Conservation (phyloP, 140 eudicot species). For the Stevia rebaudiana region DNA sequence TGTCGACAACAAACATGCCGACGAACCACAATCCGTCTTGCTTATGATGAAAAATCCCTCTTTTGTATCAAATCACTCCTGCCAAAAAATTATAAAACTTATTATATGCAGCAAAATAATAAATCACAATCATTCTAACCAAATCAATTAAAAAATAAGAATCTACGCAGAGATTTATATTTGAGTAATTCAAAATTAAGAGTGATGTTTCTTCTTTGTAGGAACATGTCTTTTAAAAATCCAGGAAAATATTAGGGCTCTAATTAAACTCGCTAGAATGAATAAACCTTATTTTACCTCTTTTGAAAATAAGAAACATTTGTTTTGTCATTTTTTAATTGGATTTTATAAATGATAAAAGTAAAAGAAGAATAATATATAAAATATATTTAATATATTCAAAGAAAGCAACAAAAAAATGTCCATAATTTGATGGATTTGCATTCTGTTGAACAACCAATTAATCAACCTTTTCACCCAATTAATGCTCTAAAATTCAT, state of each 20-base stretch:
- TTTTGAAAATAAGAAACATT: background rate
- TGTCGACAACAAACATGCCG: background rate
- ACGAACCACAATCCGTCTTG: background rate
- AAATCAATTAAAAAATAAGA: background rate
- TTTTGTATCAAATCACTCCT: constrained; percentile 9
- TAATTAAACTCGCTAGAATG: background rate
- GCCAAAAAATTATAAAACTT: background rate
- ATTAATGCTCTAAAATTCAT: background rate
- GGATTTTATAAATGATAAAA: background rate
- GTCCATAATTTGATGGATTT: background rate
- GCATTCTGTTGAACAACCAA: background rate
- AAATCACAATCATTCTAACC: constrained; percentile 11
- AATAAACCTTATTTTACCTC: background rate
- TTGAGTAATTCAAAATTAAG: background rate
- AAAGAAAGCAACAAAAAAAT: background rate
- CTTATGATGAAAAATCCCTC: constrained; percentile 11
- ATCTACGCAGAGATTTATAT: background rate
- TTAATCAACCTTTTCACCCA: background rate
- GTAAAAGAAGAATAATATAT: background rate
- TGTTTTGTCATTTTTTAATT: background rate
- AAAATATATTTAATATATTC: background rate
- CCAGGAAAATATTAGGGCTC: background rate
- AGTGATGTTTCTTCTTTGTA: background rate
- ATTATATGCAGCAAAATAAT: background rate
- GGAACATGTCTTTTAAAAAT: background rate